Evolutionary conservation across 495 filamentous ascomycete genomes (phyloP).

Genomic region (Pseudevernia furfuracea): DNA sequence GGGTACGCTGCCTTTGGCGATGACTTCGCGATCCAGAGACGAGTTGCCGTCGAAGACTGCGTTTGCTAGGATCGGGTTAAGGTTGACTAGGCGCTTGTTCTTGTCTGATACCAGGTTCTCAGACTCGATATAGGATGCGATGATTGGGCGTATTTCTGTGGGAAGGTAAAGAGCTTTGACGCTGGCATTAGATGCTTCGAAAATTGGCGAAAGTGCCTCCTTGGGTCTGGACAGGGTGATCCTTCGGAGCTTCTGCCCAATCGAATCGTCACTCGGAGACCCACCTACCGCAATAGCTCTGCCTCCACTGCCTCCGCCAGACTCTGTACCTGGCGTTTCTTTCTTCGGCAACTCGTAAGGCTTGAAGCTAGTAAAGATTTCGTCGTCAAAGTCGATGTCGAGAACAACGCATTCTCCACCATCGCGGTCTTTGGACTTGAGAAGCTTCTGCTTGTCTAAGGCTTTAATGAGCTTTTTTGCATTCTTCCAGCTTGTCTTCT

Average conservation of each 20-base stretch:
- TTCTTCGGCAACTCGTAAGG: slow-evolving; percentile 58
- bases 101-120: slow-evolving; percentile 42
- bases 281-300: slow-evolving; percentile 36
- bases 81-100: slow-evolving; percentile 57
- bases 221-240: slow-evolving; percentile 50
- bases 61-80: slow-evolving; percentile 58
- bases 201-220: slow-evolving; percentile 47
- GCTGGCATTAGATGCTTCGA: slow-evolving; percentile 41
- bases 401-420: slow-evolving; percentile 58
- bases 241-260: slow-evolving; percentile 51
- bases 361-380: slow-evolving; percentile 46
- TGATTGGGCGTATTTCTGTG: slow-evolving; percentile 46
- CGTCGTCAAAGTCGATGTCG: slow-evolving; percentile 59
- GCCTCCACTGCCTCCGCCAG: slow-evolving; percentile 31
- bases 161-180: slow-evolving; percentile 34
- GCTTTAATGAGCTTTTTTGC: slow-evolving; percentile 67
- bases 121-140: slow-evolving; percentile 44
- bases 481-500: slow-evolving; percentile 71
- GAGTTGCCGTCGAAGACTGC: slow-evolving; percentile 46
- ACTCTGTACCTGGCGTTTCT: slow-evolving; percentile 37
- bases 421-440: slow-evolving; percentile 60
- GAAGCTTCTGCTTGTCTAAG: slow-evolving; percentile 54
- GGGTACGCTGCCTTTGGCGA: slow-evolving; percentile 52
- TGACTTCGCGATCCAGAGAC: slow-evolving; percentile 47
- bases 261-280: slow-evolving; percentile 37